These are phyloP conservation scores for Theileria luwenshuni DNA, from an alignment of 169 alveolate genomes.

Conservation along the genomic window DNA sequence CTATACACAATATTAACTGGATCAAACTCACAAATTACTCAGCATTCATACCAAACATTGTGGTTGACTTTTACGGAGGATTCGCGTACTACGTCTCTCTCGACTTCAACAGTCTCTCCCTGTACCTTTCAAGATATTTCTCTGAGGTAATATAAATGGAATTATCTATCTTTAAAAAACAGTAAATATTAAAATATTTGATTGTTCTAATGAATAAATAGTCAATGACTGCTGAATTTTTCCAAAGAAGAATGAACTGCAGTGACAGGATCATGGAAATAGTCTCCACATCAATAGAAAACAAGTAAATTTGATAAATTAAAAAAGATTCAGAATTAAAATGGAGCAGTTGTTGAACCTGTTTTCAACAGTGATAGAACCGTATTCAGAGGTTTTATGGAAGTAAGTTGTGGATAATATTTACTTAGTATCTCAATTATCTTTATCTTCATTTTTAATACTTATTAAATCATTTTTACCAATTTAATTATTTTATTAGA, in stretches of 20 bases:
- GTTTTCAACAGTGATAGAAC: conserved; percentile 23
- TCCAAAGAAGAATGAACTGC: conserved; percentile 43
- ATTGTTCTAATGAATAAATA: too few relatives aligned
- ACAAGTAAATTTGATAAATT: conserved; percentile 13
- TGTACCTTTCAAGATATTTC: conserved; percentile 31
- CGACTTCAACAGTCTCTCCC: conserved; percentile 49
- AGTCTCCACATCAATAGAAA: conserved; percentile 24
- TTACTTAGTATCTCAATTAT: neutral
- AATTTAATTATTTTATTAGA: too few relatives aligned
- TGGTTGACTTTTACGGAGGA: conserved; percentile 62
- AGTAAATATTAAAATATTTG: neutral
- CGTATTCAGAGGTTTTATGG: conserved; percentile 25
- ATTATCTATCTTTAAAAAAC: neutral
- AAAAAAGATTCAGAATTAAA: conserved; percentile 5
- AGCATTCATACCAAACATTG: conserved; percentile 55
- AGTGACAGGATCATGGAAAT: conserved; percentile 47
- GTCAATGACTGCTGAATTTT: conserved; percentile 42
- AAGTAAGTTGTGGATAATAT: conserved; percentile 35
- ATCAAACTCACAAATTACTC: neutral
- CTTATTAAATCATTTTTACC: neutral
- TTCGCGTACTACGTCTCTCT: conserved; percentile 41
- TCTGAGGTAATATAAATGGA: conserved; percentile 20
- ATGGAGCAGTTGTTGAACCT: conserved; percentile 17
- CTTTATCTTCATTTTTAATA: too few relatives aligned
- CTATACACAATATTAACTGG: neutral